Evolutionary conservation across 495 filamentous ascomycete genomes (phyloP), one percentile per base, ranked within the genome.

Genomic region (Penicillium steckii): DNA sequence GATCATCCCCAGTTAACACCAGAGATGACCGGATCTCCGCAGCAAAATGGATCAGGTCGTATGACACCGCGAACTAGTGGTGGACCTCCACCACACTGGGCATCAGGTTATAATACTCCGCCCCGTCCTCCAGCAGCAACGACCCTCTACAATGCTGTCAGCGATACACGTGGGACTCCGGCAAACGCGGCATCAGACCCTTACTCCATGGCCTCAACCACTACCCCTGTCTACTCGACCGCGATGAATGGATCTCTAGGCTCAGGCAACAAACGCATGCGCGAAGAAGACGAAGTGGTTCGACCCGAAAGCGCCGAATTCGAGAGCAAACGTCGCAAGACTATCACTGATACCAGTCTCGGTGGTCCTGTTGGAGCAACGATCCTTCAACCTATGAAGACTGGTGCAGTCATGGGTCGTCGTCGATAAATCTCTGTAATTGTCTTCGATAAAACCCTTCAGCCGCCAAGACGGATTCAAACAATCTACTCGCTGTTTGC

Each of bases 61-160:
- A 90, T 91, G 46, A 97, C 94, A 9, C 92, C 93, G 12, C 82
- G 94, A 46, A 94, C 88, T 0, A 76, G 82, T 19, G 75, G 78
- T 13, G 73, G 80, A 5, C 77, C 85, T 18, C 77, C 85, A 19
- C 74, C 81, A 5, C 90, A 94, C 66, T 97, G 93, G 79, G 78
- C 76, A 3, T 77, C 83, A 4, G 91, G 90, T 41, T 93, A 88
- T 67, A 84, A 76, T 48, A 95, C 91, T 1, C 89, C 94, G 41
- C 94, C 92, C 27, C 84, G 90, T 23, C 78, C 78, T 8, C 50
- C 76, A 13, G 79, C 88, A 4, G 83, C 89, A 0, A 90, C 89
- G 69, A 94, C 85, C 58, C 74, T 96, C 33, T 96, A 96, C 77
- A 94, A 87, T 71, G 84, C 93, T 40, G 92, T 96, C 67, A 92